These are phyloP conservation scores for Dianthus caryophyllus DNA, from an alignment of 148 eudicot species.

Conservation along the genomic window DNA sequence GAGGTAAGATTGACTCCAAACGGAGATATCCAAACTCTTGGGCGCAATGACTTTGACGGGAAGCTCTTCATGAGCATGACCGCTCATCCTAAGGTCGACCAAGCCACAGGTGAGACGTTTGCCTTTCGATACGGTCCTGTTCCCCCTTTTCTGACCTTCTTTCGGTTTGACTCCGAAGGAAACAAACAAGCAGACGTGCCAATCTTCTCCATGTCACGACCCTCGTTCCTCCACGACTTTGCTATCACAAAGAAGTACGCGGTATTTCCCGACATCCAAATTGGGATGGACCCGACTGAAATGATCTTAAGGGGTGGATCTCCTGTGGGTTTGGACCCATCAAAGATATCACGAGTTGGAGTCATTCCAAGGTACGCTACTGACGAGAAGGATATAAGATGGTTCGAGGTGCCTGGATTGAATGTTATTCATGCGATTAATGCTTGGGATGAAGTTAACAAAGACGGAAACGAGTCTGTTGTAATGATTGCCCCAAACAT, in stretches of 20 bases:
- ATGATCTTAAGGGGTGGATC: constrained; percentile 33
- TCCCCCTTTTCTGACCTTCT: constrained; percentile 48
- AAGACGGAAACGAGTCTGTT: constrained; percentile 46
- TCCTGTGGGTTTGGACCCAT: constrained; percentile 35
- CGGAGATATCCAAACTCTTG: constrained; percentile 52
- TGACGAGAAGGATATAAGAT: constrained; percentile 45
- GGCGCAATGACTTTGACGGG: constrained; percentile 42
- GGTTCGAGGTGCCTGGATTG: constrained; percentile 61
- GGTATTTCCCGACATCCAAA: constrained; percentile 39
- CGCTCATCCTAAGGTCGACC: constrained; percentile 62
- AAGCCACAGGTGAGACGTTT: constrained; percentile 44
- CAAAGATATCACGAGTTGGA: constrained; percentile 45
- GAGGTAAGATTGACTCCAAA: constrained; percentile 34
- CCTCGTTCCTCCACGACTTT: constrained; percentile 51
- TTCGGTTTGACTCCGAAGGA: constrained; percentile 40
- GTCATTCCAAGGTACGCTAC: constrained; percentile 49
- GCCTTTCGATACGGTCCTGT: constrained; percentile 37
- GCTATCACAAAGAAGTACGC: constrained; percentile 46
- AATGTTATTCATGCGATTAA: constrained; percentile 49
- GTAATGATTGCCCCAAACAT: constrained; percentile 52
- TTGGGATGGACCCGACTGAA: constrained; percentile 40
- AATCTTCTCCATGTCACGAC: constrained; percentile 35
- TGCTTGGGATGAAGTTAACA: constrained; percentile 65
- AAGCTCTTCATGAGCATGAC: constrained; percentile 54
- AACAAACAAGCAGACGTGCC: constrained; percentile 47